Percentiles rank a stretch among this genome's conserved stretches.
Conservation (phyloP, 2,329 filamentous ascomycete species). For the Cladosporium sp. region DNA sequence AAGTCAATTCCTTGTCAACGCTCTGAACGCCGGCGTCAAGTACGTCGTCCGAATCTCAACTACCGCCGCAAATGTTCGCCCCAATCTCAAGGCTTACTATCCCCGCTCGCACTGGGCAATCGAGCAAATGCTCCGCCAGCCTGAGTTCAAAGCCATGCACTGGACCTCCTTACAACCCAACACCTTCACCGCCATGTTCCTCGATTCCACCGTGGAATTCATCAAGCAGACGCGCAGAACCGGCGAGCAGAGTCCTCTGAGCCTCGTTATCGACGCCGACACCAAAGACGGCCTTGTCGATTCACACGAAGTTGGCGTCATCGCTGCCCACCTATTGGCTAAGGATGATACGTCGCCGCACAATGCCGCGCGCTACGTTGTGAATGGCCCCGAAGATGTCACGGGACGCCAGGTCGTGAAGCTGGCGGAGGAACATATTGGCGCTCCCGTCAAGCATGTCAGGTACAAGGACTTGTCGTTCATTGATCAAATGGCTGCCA, state of each 20-base stretch:
- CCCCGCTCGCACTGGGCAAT: slow-evolving; percentile 38
- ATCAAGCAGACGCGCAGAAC: slow-evolving; percentile 32
- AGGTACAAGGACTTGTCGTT: slow-evolving; percentile 18
- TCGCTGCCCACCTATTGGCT: slow-evolving; percentile 33
- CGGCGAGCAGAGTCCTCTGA: slow-evolving; percentile 28
- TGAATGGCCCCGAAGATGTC: slow-evolving; percentile 38
- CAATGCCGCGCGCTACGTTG: slow-evolving; percentile 31
- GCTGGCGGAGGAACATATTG: slow-evolving; percentile 33
- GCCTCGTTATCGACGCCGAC: slow-evolving; percentile 26
- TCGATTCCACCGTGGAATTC: slow-evolving; percentile 24
- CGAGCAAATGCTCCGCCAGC: slow-evolving; percentile 32
- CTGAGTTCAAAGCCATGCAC: slow-evolving; percentile 31
- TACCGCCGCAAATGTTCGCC: slow-evolving; percentile 32
- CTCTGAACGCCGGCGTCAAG: slow-evolving; percentile 33
- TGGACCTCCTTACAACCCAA: slow-evolving; percentile 40
- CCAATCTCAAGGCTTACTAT: slow-evolving; percentile 33
- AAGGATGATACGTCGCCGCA: slow-evolving; percentile 27
- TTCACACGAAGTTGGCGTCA: slow-evolving; percentile 27
- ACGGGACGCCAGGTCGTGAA: slow-evolving; percentile 31
- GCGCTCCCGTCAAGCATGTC: slow-evolving; percentile 23
- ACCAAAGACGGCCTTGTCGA: slow-evolving; percentile 26
- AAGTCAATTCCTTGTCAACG: slow-evolving; percentile 31
- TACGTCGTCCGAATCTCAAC: slow-evolving; percentile 42
- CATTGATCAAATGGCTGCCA: slow-evolving; percentile 22
- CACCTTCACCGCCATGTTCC: slow-evolving; percentile 21